These are phyloP conservation scores for Aspergillus bridgeri DNA, from an alignment of 495 filamentous ascomycete genomes.

Conservation along the genomic window DNA sequence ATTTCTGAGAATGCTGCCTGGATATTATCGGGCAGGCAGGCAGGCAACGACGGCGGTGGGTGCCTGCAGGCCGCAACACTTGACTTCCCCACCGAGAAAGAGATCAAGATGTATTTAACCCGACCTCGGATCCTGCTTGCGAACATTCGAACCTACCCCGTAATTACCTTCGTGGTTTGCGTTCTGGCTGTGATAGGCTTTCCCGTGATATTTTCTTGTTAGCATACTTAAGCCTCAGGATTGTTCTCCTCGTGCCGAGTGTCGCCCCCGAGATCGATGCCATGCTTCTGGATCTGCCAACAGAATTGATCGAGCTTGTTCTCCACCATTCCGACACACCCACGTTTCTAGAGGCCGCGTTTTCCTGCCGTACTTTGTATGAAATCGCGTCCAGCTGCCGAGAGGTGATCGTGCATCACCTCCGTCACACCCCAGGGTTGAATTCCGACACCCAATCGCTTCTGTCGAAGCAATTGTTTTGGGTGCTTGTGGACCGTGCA, in stretches of 20 bases:
- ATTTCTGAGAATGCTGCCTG: no score
- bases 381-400: conserved; percentile 77
- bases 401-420: conserved; percentile 31
- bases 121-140: neutral
- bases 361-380: conserved; percentile 55
- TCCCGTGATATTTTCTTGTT: neutral
- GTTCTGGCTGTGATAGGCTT: neutral
- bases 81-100: neutral
- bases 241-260: no score
- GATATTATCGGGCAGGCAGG: no score
- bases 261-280: neutral
- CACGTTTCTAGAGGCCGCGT: conserved; percentile 33
- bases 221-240: neutral
- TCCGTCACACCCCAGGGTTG: conserved; percentile 32
- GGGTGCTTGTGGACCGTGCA: conserved; percentile 20
- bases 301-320: conserved; percentile 41
- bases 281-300: conserved; percentile 38
- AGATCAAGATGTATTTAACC: neutral
- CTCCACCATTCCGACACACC: conserved; percentile 30
- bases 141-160: no score
- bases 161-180: neutral
- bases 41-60: no score
- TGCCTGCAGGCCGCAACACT: neutral
- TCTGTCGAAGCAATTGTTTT: conserved; percentile 26
- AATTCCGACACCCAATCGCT: conserved; percentile 12